These are phyloP conservation scores for Acacia crassicarpa DNA, from an alignment of 306 rosid genomes.

Conservation along the genomic window DNA sequence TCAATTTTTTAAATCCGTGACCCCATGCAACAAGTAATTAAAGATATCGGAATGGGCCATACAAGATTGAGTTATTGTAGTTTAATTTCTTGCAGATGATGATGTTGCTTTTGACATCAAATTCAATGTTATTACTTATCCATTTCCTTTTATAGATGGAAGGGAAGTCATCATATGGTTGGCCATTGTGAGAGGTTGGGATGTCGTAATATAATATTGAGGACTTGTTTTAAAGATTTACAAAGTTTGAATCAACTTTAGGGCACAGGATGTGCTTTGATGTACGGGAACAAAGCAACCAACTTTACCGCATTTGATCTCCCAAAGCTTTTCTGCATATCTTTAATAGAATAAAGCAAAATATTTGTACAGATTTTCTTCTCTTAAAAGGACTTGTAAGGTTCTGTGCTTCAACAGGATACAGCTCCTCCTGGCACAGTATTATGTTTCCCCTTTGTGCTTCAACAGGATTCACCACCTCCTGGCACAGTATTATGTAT, in stretches of 20 bases:
- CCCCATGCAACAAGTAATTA: neutral
- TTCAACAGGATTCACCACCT: conserved; percentile 44
- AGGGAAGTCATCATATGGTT: conserved; percentile 47
- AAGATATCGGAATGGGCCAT: neutral
- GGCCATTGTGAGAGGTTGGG: conserved; percentile 54
- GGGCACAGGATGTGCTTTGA: conserved; percentile 50
- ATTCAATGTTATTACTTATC: conserved; percentile 5
- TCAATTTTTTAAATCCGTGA: neutral
- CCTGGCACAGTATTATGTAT: neutral
- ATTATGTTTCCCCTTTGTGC: neutral
- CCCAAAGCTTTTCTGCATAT: conserved; percentile 25
- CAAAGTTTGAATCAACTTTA: conserved; percentile 52
- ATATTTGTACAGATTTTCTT: conserved; percentile 13
- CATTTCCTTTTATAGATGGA: conserved; percentile 35
- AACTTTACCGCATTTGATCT: conserved; percentile 35
- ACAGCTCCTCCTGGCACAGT: conserved; percentile 30
- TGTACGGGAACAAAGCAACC: conserved; percentile 56
- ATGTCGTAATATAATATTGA: conserved; percentile 23
- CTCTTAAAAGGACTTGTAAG: neutral
- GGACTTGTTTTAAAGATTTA: conserved; percentile 24
- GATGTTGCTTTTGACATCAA: conserved; percentile 17
- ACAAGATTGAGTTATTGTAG: neutral
- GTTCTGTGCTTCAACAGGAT: conserved; percentile 44
- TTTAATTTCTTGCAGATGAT: neutral
- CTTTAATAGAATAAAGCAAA: conserved; percentile 3